These are phyloP conservation scores for Hypoxylon sp. DNA, from an alignment of 2,329 filamentous ascomycete species.

Conservation along the genomic window DNA sequence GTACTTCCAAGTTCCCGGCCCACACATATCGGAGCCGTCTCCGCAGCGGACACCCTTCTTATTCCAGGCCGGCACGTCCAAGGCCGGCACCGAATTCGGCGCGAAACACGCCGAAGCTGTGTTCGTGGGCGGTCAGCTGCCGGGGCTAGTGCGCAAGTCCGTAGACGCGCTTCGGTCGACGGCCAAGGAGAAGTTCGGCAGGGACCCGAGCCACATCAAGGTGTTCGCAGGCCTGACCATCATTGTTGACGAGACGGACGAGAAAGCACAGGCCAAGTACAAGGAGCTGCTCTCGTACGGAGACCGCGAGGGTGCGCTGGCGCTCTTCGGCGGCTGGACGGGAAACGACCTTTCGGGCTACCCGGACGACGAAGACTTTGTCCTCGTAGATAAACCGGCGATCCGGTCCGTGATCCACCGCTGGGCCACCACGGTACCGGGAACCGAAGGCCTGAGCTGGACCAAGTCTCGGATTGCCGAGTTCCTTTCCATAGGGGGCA, in stretches of 20 bases:
- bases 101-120: constrained; percentile 66
- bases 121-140: constrained; percentile 63
- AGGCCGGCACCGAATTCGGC: constrained; percentile 63
- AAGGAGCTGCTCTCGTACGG: constrained; percentile 60
- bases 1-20: constrained; percentile 56
- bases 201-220: constrained; percentile 64
- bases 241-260: constrained; percentile 57
- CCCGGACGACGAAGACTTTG: constrained; percentile 64
- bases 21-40: constrained; percentile 60
- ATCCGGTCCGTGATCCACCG: constrained; percentile 47
- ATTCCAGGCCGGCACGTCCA: constrained; percentile 66
- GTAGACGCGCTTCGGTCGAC: constrained; percentile 60
- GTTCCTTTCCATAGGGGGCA: constrained; percentile 49
- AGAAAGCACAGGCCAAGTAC: constrained; percentile 61
- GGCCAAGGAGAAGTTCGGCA: constrained; percentile 55
- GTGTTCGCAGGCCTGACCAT: constrained; percentile 59
- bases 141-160: constrained; percentile 57
- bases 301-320: constrained; percentile 60
- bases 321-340: constrained; percentile 64
- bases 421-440: constrained; percentile 52
- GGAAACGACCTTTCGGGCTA: constrained; percentile 66
- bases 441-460: constrained; percentile 51
- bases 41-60: constrained; percentile 65
- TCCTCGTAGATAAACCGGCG: constrained; percentile 60
- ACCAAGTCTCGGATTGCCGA: constrained; percentile 54